Conservation (phyloP, 2,329 filamentous ascomycete species). For the Cladophialophora chaetospira region DNA sequence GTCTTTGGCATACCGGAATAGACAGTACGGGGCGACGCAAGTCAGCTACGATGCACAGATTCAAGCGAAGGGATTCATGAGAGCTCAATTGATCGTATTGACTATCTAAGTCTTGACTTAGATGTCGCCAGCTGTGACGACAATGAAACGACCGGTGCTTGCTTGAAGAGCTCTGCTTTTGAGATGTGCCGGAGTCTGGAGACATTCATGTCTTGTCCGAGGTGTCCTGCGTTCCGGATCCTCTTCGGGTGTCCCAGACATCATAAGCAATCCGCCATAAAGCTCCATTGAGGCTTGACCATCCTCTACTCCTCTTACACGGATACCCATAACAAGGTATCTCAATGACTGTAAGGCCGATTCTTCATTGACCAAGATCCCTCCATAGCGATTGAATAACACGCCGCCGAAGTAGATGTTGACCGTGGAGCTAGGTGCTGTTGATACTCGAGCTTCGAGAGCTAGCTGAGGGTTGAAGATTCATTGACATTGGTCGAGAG, state of each 20-base stretch:
- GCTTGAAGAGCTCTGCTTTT: slow-evolving; percentile 20
- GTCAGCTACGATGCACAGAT: not conserved
- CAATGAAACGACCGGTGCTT: not conserved
- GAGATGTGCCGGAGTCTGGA: slow-evolving; percentile 19
- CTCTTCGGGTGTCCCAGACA: slow-evolving; percentile 24
- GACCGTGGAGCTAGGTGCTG: slow-evolving; percentile 15
- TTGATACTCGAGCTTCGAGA: slow-evolving; percentile 15
- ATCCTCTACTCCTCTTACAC: slow-evolving; percentile 33
- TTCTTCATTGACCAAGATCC: slow-evolving; percentile 17
- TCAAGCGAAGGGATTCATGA: not conserved
- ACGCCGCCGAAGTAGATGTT: slow-evolving; percentile 19
- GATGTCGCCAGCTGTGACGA: not conserved
- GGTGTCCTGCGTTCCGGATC: slow-evolving; percentile 14
- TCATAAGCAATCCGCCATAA: slow-evolving; percentile 32
- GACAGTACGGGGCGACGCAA: not conserved
- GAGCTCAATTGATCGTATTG: slow-evolving; percentile 12
- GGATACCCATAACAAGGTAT: slow-evolving; percentile 10
- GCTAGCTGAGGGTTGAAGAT: slow-evolving; percentile 21
- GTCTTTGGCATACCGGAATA: too few species aligned
- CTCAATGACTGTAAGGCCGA: slow-evolving; percentile 29
- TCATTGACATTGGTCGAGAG: slow-evolving; percentile 36
- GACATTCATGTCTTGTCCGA: slow-evolving; percentile 15
- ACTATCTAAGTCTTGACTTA: slow-evolving; percentile 11
- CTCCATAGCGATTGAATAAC: slow-evolving; percentile 24
- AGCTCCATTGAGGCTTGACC: slow-evolving; percentile 32